These are phyloP conservation scores for Astrocystis sublimbata DNA, from an alignment of 495 filamentous ascomycete genomes.

Conservation along the genomic window DNA sequence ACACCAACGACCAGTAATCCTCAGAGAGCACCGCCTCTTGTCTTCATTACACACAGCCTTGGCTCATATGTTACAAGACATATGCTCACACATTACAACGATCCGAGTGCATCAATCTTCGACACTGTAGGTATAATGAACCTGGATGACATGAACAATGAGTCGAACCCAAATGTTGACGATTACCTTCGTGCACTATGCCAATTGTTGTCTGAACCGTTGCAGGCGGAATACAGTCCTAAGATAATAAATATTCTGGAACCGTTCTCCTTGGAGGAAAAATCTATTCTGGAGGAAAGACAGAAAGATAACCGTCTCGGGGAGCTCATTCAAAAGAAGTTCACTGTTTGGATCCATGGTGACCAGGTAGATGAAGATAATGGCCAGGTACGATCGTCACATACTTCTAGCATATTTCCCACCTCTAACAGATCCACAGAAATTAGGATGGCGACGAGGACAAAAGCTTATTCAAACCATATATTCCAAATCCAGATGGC, in stretches of 20 bases:
- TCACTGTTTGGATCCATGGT: not conserved
- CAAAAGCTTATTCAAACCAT: too few relatives aligned
- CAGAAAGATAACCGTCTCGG: not conserved
- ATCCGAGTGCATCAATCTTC: not conserved
- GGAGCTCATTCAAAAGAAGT: not conserved
- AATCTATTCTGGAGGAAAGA: not conserved
- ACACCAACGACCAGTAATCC: not conserved
- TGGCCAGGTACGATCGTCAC: not conserved
- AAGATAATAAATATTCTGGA: too few relatives aligned
- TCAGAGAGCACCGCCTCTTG: not conserved
- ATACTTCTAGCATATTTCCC: not conserved
- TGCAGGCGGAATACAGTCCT: too few relatives aligned
- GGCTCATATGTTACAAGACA: not conserved
- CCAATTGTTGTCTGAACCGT: not conserved
- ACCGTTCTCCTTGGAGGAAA: not conserved
- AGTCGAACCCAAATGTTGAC: not conserved
- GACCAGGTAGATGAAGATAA: not conserved
- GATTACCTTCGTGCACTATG: not conserved
- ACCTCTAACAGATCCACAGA: too few relatives aligned
- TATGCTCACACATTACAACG: not conserved
- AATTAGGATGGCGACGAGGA: too few relatives aligned
- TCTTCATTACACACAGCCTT: not conserved
- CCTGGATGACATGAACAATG: not conserved
- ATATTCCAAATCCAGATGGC: too few relatives aligned
- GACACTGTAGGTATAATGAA: not conserved